A percentile compares a stretch with the other conserved stretches of the same genome.
phyloP scores from a whole-genome alignment of 192 early-diverging fungal species.

The Linderina pennispora region DNA sequence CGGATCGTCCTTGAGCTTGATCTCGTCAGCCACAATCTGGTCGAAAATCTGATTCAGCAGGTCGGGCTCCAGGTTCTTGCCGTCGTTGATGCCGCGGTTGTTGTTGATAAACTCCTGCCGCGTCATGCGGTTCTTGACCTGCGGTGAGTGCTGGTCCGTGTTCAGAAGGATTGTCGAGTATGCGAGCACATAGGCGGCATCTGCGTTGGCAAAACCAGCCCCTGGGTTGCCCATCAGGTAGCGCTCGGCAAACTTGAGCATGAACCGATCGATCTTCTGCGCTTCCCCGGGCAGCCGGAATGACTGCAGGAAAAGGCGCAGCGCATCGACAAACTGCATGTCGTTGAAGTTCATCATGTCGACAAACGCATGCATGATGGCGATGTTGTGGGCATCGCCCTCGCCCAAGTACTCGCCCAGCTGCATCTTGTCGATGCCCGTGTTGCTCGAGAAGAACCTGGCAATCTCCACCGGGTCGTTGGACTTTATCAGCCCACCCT shows the following conservation, averaged over 20 bases:
- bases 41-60: slow-evolving; percentile 73
- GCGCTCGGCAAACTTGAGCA: slow-evolving; percentile 96
- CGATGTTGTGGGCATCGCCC: slow-evolving; percentile 85
- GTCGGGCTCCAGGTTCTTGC: slow-evolving; percentile 65
- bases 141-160: slow-evolving; percentile 85
- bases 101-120: slow-evolving; percentile 81
- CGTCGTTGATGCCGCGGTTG: slow-evolving; percentile 91
- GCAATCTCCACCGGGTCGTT: slow-evolving; percentile 70
- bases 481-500: slow-evolving; percentile 57
- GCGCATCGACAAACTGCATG: slow-evolving; percentile 70
- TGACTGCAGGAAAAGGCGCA: slow-evolving; percentile 76
- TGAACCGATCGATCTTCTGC: slow-evolving; percentile 96
- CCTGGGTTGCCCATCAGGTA: slow-evolving; percentile 79
- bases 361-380: slow-evolving; percentile 96
- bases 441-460: slow-evolving; percentile 53
- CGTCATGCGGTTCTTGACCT: slow-evolving; percentile 83
- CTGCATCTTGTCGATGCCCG: slow-evolving; percentile 76
- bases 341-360: slow-evolving; percentile 78
- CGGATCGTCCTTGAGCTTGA: slow-evolving; percentile 89
- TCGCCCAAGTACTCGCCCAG: slow-evolving; percentile 94
- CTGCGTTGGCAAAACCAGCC: slow-evolving; percentile 77
- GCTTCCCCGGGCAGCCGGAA: slow-evolving; percentile 91
- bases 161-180: slow-evolving; percentile 93
- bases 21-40: slow-evolving; percentile 77
- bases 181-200: slow-evolving; percentile 89